Conservation (phyloP, 78 protist genomes). For the slime mould (Dictyostelium discoideum) region DNA sequence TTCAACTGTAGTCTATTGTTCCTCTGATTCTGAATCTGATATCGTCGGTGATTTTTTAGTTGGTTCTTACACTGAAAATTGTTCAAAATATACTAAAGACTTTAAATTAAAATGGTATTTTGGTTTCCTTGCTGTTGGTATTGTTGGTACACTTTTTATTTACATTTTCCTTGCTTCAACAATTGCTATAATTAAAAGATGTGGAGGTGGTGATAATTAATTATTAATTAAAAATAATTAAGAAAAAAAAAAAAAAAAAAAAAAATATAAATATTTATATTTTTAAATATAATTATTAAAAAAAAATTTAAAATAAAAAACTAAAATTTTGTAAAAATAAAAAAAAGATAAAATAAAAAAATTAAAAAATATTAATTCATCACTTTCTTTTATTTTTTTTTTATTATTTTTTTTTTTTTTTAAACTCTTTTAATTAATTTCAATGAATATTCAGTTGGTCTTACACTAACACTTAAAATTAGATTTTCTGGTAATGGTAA, state of each 20-base stretch:
- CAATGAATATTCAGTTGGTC: background rate
- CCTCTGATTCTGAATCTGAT: background rate
- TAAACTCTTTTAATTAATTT: background rate
- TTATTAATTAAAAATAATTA: too few species aligned
- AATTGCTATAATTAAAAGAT: background rate
- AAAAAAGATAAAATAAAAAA: too few species aligned
- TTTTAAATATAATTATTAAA: too few species aligned
- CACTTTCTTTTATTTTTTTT: too few species aligned
- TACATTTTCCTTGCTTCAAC: background rate
- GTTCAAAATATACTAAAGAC: background rate
- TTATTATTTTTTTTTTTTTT: too few species aligned
- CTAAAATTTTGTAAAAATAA: too few species aligned
- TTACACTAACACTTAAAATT: background rate
- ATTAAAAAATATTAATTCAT: too few species aligned
- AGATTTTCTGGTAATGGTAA: constrained; percentile 9
- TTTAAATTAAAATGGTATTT: background rate
- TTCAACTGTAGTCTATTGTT: background rate
- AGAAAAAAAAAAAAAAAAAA: background rate
- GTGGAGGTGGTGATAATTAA: background rate
- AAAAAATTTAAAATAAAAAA: too few species aligned
- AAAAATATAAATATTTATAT: too few species aligned
- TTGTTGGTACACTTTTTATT: background rate
- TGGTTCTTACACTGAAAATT: background rate
- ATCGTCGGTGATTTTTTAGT: background rate
- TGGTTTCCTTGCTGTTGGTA: background rate